Evolutionary conservation across 371 early-diverging fungal species (phyloP), one percentile per base, ranked within the genome.

Genomic region (Dentiscutata heterogama): DNA sequence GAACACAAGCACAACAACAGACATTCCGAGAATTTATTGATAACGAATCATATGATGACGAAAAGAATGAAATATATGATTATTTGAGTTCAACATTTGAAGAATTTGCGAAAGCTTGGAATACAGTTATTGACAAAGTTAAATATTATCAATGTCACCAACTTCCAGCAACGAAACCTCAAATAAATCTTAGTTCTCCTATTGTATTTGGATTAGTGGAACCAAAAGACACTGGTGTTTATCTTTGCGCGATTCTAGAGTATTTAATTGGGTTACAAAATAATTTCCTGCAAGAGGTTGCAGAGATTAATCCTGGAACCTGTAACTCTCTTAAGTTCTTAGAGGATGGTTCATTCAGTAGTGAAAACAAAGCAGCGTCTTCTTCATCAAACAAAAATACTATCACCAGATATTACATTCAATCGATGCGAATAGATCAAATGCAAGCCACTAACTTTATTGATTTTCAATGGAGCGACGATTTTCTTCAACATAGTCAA

Each of bases 31-130:
- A 77, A 53, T 82, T 82, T 78, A 25, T 31, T 11, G 53, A 73
- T 64, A 50, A 56, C 20, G 81, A 82, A 65, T 27, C 54, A 27
- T 39, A 22, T 53, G 2, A 50, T 20, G 25, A n/a, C 20, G 39
- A 31, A 51, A 50, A 5, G 20, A 39, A 80, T 18, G 71, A 80
- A 25, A 25, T 80, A 7, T 51, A n/a, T 20, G 25, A 60, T 16
- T 70, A 51, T 29, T 53, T 82, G 25, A 56, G 6, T 4, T 13
- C 18, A 1, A 46, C 39, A n/a, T 82, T 82, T 58, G 46, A 68
- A 8, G 67, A 77, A 5, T 82, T 82, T 56, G 53, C 51, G 11
- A 53, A 78, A 29, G 82, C 82, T 25, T 82, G 82, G 82, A 82
- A 82, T 31, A 22, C 39, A 14, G 67, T 82, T 25, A 76, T 67